Evolutionary conservation across 1,284 basidiomycete species (phyloP).

Genomic region (Pseudozyma hubeiensis): DNA sequence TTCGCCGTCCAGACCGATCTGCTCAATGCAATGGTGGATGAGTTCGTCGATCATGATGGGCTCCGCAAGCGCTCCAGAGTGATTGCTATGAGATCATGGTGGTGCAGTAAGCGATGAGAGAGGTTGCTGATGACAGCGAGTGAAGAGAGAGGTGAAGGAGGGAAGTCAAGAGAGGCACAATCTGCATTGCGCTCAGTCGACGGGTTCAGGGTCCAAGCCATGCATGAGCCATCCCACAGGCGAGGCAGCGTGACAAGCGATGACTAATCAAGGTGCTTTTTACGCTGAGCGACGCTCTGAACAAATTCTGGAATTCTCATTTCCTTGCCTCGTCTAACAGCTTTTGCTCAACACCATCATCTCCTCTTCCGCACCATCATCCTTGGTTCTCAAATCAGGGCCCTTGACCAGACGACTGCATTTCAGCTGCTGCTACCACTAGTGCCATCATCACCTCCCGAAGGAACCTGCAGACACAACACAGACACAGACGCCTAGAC

Average conservation of each 20-base stretch:
- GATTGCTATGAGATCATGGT: constrained; percentile 2
- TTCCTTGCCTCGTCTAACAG: background rate
- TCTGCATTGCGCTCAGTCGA: background rate
- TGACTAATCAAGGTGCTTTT: constrained; percentile 9
- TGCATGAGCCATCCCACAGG: constrained; percentile 1
- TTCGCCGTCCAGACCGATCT: constrained; percentile 85
- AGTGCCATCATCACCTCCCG: background rate
- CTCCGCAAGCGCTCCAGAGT: background rate
- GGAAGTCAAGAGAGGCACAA: background rate
- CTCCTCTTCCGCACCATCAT: background rate
- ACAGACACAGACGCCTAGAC: background rate
- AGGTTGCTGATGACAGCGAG: background rate
- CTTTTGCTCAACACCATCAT: constrained; percentile 4
- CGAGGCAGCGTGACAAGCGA: constrained; percentile 6
- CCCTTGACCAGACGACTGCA: too few species aligned
- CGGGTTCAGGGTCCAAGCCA: constrained; percentile 14
- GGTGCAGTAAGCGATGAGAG: background rate
- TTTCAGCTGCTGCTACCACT: too few species aligned
- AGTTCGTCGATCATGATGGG: constrained; percentile 77
- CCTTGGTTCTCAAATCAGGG: too few species aligned
- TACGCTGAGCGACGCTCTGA: background rate
- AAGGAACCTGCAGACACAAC: background rate
- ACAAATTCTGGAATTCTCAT: constrained; percentile 3
- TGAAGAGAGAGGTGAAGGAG: background rate
- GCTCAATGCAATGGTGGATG: constrained; percentile 78